Base-by-base conservation (phyloP, 2,329 filamentous ascomycete genomes). In the Hymenoscyphus albidus region DNA sequence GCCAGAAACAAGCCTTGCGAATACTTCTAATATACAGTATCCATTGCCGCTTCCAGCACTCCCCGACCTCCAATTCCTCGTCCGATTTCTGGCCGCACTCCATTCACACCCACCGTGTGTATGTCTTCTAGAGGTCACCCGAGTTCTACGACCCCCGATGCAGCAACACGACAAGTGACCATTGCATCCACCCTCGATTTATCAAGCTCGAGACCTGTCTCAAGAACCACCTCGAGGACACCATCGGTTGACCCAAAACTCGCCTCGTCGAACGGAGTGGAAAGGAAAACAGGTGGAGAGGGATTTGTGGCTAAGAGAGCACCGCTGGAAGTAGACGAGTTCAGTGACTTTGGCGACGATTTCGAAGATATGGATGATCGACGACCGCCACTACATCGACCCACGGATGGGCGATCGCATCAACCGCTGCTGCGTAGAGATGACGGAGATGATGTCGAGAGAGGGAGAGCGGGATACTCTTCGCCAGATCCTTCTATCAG, bases 351-450 rank as follows among this genome's bases (percentile, higher is more conserved):
- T n/a, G 72, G 70, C 27, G 65, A 63, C 13, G 69, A 74, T 56
- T 62, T 70, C 40, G 70, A 72, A 64, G 69, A 72, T 9, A 73
- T 73, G 70, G 72, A 68, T 51, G 71, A 72, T 42, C 75, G 84
- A 69, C 75, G 81, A 62, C 76, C 79, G 22, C 74, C 76, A 31
- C 68, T 76, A 55, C 74, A 76, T 61, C 72, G 75, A 59, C 74
- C 73, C 14, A 70, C 73, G 27, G 77, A 78, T 65, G 76, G 77
- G 38, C 75, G 76, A 55, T 79, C 79, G 44, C 70, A 75, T 44
- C 74, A 77, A 60, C 76, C 76, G 5, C 62, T 77, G 51, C 67
- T 77, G 56, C 65, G 72, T 61, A 76, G 74, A 42, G 67, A 71
- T 42, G 69, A 68, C 59, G 69, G 67, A 54, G 69, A 67, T 10